Evolutionary conservation across 805 yeast species (phyloP).

Genomic region (Candida pseudoglaebosa): DNA sequence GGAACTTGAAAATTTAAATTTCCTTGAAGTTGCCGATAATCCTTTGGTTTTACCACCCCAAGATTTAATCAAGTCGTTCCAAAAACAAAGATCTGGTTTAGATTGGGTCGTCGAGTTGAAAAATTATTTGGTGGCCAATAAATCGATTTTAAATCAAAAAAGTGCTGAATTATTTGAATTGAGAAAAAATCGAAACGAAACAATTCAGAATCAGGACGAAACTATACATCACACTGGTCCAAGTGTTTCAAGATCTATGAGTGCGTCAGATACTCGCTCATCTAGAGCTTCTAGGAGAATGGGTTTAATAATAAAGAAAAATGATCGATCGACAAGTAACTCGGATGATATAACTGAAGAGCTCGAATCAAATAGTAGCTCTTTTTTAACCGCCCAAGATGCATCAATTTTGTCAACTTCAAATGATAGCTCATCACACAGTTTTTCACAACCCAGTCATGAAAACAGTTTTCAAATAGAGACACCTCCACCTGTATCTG

Average conservation of each 20-base stretch:
- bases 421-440: not conserved
- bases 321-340: slow-evolving; percentile 1
- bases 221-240: slow-evolving; percentile 9
- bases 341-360: slow-evolving; percentile 2
- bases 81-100: slow-evolving; percentile 30
- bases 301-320: slow-evolving; percentile 62
- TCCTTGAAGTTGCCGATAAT: slow-evolving; percentile 60
- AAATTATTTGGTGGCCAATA: slow-evolving; percentile 34
- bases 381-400: slow-evolving; percentile 2
- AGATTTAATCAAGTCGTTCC: slow-evolving; percentile 31
- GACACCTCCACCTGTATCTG: slow-evolving; percentile 17
- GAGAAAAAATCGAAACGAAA: slow-evolving; percentile 6
- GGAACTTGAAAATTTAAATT: slow-evolving; percentile 48
- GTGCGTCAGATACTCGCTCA: slow-evolving; percentile 39
- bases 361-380: slow-evolving; percentile 6
- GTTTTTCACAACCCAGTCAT: not conserved
- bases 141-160: slow-evolving; percentile 25
- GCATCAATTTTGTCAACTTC: not conserved
- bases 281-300: slow-evolving; percentile 70
- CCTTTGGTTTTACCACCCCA: slow-evolving; percentile 51
- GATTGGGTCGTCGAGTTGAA: slow-evolving; percentile 46
- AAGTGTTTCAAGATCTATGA: slow-evolving; percentile 23
- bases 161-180: slow-evolving; percentile 15
- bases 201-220: slow-evolving; percentile 6
- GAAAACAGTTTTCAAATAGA: not conserved